Percentiles rank a stretch among this genome's conserved stretches.
Evolutionary conservation across 2,329 filamentous ascomycete genomes (phyloP).

Genomic region (Chalara sp.): DNA sequence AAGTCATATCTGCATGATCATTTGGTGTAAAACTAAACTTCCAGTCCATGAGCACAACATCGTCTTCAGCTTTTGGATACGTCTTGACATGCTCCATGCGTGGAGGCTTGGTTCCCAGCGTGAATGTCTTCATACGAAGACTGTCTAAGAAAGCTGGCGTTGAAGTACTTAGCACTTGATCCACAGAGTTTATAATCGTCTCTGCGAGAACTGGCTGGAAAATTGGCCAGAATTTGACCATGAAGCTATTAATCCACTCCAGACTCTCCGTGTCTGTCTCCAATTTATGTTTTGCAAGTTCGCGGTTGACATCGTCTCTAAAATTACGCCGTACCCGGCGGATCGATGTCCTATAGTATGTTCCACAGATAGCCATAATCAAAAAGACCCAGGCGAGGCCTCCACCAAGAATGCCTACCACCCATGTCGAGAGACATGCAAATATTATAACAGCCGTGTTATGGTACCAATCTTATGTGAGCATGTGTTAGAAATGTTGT

Average conservation of each 20-base stretch:
- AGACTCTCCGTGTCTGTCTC: slow-evolving; percentile 89
- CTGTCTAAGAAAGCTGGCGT: slow-evolving; percentile 92
- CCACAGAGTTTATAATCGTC: slow-evolving; percentile 87
- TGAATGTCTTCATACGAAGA: slow-evolving; percentile 87
- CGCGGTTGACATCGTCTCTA: slow-evolving; percentile 85
- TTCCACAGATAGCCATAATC: slow-evolving; percentile 85
- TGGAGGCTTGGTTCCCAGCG: slow-evolving; percentile 89
- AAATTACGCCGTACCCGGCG: slow-evolving; percentile 92
- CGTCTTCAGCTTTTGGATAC: slow-evolving; percentile 90
- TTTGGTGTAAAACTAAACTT: slow-evolving; percentile 99
- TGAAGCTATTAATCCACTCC: slow-evolving; percentile 98
- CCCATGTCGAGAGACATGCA: slow-evolving; percentile 84
- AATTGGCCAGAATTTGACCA: slow-evolving; percentile 99
- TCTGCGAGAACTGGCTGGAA: slow-evolving; percentile 91
- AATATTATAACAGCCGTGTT: slow-evolving; percentile 93
- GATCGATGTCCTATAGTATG: slow-evolving; percentile 94
- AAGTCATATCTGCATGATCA: slow-evolving; percentile 85
- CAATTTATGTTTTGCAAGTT: slow-evolving; percentile 78
- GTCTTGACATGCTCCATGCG: slow-evolving; percentile 97
- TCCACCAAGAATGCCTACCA: slow-evolving; percentile 81
- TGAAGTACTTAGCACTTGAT: slow-evolving; percentile 88
- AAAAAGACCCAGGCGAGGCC: slow-evolving; percentile 90
- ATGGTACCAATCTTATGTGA: slow-evolving; percentile 84
- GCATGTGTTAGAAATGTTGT: not conserved
- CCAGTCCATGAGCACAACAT: slow-evolving; percentile 98